These are phyloP conservation scores for Aspergillus sp. DNA, from an alignment of 2,329 filamentous ascomycete genomes.

Conservation along the genomic window DNA sequence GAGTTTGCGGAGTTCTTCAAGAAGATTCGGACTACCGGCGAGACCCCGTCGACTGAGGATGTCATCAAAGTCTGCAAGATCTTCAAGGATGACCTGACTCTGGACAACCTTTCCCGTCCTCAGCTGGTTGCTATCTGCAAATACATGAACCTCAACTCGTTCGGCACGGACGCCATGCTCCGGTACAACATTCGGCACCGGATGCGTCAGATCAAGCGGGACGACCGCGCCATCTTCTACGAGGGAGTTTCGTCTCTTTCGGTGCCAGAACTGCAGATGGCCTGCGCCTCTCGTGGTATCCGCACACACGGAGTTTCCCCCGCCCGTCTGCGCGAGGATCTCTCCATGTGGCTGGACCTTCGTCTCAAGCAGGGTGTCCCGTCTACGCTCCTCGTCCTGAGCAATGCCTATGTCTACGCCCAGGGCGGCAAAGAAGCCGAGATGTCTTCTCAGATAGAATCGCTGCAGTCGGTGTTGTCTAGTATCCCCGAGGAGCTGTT, in stretches of 20 bases:
- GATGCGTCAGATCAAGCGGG: constrained; percentile 98
- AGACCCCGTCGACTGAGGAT: constrained; percentile 81
- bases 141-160: constrained; percentile 96
- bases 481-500: constrained; percentile 97
- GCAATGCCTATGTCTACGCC: constrained; percentile 97
- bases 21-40: constrained; percentile 88
- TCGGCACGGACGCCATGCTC: constrained; percentile 96
- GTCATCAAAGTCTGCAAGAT: constrained; percentile 99
- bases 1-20: constrained; percentile 97
- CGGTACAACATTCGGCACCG: constrained; percentile 95
- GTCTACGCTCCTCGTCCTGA: constrained; percentile 89
- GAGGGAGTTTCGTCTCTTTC: constrained; percentile 92
- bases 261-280: constrained; percentile 88
- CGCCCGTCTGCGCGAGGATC: constrained; percentile 79
- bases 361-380: constrained; percentile 93
- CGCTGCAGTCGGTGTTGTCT: constrained; percentile 85
- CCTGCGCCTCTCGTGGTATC: constrained; percentile 86
- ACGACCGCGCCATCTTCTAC: constrained; percentile 89
- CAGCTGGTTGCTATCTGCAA: constrained; percentile 97
- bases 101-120: constrained; percentile 93
- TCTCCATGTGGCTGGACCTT: constrained; percentile 91
- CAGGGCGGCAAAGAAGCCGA: constrained; percentile 69
- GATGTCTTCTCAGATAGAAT: constrained; percentile 85
- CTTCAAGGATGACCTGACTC: constrained; percentile 94
- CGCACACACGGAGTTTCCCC: constrained; percentile 91